Percentiles rank a stretch among this genome's conserved stretches.
phyloP scores from a whole-genome alignment of 2,329 filamentous ascomycete genomes.

The Emergomyces africanus region DNA sequence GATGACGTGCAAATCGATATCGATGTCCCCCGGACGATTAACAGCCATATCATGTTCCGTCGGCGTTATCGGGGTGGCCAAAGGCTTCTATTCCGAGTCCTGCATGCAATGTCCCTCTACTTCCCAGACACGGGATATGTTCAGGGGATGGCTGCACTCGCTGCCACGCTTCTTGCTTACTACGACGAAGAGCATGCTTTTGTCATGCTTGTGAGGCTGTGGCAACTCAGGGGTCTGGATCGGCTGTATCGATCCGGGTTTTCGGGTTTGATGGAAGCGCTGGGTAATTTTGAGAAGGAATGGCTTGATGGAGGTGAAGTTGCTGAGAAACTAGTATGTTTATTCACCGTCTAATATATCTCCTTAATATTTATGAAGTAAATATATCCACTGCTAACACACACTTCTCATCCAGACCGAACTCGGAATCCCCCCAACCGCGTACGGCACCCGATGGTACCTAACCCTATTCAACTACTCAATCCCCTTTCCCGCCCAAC shows the following conservation, averaged over 20 bases:
- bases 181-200: slow-evolving; percentile 93
- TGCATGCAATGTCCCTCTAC: slow-evolving; percentile 85
- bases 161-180: slow-evolving; percentile 86
- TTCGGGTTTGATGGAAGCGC: slow-evolving; percentile 68
- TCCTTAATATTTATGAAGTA: neutral
- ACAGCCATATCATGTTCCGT: slow-evolving; percentile 93
- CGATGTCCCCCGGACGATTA: slow-evolving; percentile 91
- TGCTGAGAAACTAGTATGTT: slow-evolving; percentile 62
- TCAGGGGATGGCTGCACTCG: slow-evolving; percentile 91
- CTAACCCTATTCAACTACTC: slow-evolving; percentile 95
- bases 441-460: slow-evolving; percentile 97
- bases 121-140: slow-evolving; percentile 89
- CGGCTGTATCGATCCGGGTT: slow-evolving; percentile 76
- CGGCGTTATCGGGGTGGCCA: slow-evolving; percentile 84
- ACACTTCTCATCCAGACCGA: slow-evolving; percentile 44
- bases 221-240: slow-evolving; percentile 77
- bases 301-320: slow-evolving; percentile 74
- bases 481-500: slow-evolving; percentile 83
- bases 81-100: slow-evolving; percentile 76
- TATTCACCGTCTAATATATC: neutral
- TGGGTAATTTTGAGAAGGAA: slow-evolving; percentile 69
- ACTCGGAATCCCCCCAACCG: slow-evolving; percentile 68
- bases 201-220: slow-evolving; percentile 91
- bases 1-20: slow-evolving; percentile 97
- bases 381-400: neutral